Evolutionary conservation across 148 eudicot genomes (phyloP).

Genomic region (Amaranthus hypochondriacus): DNA sequence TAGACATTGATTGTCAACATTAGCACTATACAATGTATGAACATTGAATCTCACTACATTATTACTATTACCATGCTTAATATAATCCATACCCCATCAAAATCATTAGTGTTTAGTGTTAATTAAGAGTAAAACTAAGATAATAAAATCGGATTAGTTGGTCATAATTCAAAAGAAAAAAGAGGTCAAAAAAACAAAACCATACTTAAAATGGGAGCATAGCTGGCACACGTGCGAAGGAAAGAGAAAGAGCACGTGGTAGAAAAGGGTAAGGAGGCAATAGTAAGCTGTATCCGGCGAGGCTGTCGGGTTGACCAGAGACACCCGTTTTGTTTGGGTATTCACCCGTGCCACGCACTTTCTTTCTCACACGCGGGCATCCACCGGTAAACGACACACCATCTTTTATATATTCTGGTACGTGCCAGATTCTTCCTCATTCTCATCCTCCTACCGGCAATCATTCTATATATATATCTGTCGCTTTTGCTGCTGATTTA

Average conservation of each 20-base stretch:
- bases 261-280: constrained; percentile 14
- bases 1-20: not conserved
- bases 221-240: constrained; percentile 50
- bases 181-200: not conserved
- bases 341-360: constrained; percentile 13
- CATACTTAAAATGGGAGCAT: not conserved
- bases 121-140: not conserved
- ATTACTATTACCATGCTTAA: constrained; percentile 8
- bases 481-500: constrained; percentile 9
- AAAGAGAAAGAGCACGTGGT: constrained; percentile 45
- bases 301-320: constrained; percentile 64
- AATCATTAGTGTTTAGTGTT: not conserved
- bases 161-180: not conserved
- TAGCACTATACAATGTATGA: not conserved
- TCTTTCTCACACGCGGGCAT: constrained; percentile 21
- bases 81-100: not conserved
- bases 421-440: constrained; percentile 6
- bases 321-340: constrained; percentile 30
- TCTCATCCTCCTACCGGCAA: not conserved
- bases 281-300: constrained; percentile 25
- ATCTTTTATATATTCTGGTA: not conserved
- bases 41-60: not conserved
- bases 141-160: not conserved
- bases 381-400: constrained; percentile 23
- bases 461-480: not conserved